Evolutionary conservation across 2,329 filamentous ascomycete species (phyloP), one percentile per base, ranked within the genome.

Genomic region (Trichoderma sp.): DNA sequence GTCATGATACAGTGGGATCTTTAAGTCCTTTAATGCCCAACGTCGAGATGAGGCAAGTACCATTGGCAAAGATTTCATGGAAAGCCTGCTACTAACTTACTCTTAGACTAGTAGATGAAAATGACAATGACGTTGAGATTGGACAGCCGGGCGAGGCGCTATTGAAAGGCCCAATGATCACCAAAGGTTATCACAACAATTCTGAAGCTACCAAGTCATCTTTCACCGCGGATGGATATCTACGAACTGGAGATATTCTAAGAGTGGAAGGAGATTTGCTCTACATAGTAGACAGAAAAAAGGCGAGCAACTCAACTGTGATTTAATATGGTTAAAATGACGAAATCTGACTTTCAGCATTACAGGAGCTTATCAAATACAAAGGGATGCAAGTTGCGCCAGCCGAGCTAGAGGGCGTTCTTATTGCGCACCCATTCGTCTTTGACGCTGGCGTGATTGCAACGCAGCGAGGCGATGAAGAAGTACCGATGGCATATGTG

Each of bases 171-270:
- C 91, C 91, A 0, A 90, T 92, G 72, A 82, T 93, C 24, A 91
- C 91, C 73, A 87, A 88, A 78, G 92, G 91, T 8, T 94, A 93
- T 74, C 83, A 88, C 72, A 89, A 89, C 73, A 93, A 94, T 72
- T 82, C 86, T 0, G 82, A 87, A 71, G 91, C 88, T 0, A 93
- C 91, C 1, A 81, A 79, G 0, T 86, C 89, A 62, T 86, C 89
- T 0, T 86, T 93, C 67, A 77, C 76, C 0, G 11, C 58, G 3
- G 78, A 82, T 27, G 82, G 81, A 4, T 96, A 91, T 83, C 94
- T 95, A 83, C 90, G 90, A 75, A 94, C 92, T 0, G 93, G 92
- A 0, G 93, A 96, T 75, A 87, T 95, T 4, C 91, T 92, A 0
- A 87, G 90, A 70, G 88, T 92, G 77, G 89, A 94, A 72, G 80